Evolutionary conservation across 495 filamentous ascomycete species (phyloP), one percentile per base, ranked within the genome.

Genomic region (Neurospora tetrasperma): DNA sequence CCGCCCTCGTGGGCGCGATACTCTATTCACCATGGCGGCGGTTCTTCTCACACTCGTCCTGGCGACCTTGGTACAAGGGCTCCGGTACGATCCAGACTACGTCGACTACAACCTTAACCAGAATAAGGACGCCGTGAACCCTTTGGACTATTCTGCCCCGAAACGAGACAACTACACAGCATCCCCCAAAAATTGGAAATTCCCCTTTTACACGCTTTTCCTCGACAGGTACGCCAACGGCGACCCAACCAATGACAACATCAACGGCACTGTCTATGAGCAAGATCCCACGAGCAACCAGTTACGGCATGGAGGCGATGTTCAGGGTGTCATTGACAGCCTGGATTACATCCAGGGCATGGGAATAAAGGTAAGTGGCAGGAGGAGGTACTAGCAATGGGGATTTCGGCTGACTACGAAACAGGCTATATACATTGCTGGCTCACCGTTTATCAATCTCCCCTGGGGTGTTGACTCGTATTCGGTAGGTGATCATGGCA

Each of bases 261-360:
- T 86, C 38, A 93, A 93, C 78, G 89, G 87, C 4, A 92, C 90
- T 0, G 75, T 86, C 3, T 93, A 89, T 74, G 91, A 93, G 77
- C 90, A 92, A 78, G 90, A 93, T 78, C 75, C 88, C 27, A 84
- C 83, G 66, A 87, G 86, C 40, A 93, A 88, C 68, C 90, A 92
- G 77, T 84, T 93, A 77, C 88, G 91, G 16, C 88, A 90, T 82
- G 91, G 91, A 27, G 91, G 91, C 46, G 91, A 93, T 78, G 83
- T 91, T 18, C 83, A 81, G 73, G 91, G 91, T 8, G 73, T 93
- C 42, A 76, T 90, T 62, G 88, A 90, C 74, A 90, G 87, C 20
- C 81, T 93, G 71, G 91, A 93, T 76, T 93, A 93, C 76, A 77
- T 93, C 62, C 89, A 92, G 73, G 91, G 91, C 27, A 88, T 92